Conservation (phyloP, 108 stramenopile species). For the Cylindrotheca fusiformis region DNA sequence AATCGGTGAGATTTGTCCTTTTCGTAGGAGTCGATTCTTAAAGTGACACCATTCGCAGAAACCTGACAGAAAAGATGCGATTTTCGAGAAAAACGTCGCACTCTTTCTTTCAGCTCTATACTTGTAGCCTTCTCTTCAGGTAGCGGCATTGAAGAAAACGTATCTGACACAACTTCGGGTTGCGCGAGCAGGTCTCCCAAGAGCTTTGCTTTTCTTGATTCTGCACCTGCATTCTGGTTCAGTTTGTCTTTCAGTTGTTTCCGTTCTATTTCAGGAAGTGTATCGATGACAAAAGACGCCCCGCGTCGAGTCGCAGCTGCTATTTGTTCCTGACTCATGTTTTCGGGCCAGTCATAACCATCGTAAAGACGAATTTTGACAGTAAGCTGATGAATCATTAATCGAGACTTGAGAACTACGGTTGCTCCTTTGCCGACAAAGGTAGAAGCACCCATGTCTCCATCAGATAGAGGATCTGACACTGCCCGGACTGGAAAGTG, state of each 20-base stretch:
- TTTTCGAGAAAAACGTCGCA: constrained; percentile 45
- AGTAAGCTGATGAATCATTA: constrained; percentile 59
- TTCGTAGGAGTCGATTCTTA: constrained; percentile 63
- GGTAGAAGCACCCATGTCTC: constrained; percentile 56
- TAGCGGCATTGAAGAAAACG: constrained; percentile 41
- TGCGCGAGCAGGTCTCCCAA: constrained; percentile 52
- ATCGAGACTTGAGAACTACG: constrained; percentile 40
- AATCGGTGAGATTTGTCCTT: constrained; percentile 48
- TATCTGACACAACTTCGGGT: constrained; percentile 11
- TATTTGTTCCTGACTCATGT: constrained; percentile 12
- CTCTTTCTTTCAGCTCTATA: constrained; percentile 31
- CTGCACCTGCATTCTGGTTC: constrained; percentile 9
- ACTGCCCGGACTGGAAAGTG: constrained; percentile 64
- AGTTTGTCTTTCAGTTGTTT: constrained; percentile 4
- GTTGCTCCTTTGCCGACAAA: constrained; percentile 40
- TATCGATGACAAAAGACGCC: constrained; percentile 46
- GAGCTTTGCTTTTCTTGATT: constrained; percentile 38
- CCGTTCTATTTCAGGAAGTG: constrained; percentile 4
- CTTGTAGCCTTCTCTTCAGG: constrained; percentile 49
- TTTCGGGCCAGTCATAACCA: constrained; percentile 75
- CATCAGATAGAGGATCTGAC: constrained; percentile 50
- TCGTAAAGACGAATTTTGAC: constrained; percentile 69
- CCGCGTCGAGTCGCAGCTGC: constrained; percentile 14
- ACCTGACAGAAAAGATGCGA: constrained; percentile 62
- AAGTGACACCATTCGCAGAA: constrained; percentile 46